A percentile compares a stretch with the other conserved stretches of the same genome.
phyloP scores from a whole-genome alignment of 129 eudicot species.

The sunflower (Helianthus annuus) region DNA sequence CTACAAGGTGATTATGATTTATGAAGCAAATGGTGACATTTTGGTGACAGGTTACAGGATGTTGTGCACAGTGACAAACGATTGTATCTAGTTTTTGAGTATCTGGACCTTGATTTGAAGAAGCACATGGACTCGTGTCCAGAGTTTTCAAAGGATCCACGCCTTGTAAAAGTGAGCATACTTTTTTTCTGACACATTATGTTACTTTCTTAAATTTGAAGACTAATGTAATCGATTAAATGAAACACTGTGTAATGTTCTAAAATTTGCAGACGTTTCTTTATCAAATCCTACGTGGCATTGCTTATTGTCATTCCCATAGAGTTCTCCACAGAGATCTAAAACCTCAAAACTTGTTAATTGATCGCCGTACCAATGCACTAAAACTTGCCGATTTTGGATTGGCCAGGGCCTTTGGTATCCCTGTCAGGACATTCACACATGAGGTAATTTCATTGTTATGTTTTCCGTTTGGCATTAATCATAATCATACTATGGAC shows the following conservation, averaged over 20 bases:
- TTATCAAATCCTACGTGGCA: conserved; percentile 91
- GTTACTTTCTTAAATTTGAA: background rate
- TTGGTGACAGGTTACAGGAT: conserved; percentile 78
- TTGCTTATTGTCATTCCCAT: conserved; percentile 95
- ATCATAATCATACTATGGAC: background rate
- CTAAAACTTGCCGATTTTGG: conserved; percentile 97
- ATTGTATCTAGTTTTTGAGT: conserved; percentile 89
- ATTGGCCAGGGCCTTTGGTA: conserved; percentile 95
- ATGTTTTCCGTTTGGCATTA: background rate
- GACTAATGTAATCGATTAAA: background rate
- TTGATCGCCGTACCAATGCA: conserved; percentile 88
- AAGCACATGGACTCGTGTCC: conserved; percentile 96
- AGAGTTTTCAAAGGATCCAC: conserved; percentile 85
- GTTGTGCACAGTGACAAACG: conserved; percentile 93
- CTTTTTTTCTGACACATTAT: conserved; percentile 18
- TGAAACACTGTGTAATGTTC: conserved; percentile 12
- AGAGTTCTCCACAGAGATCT: conserved; percentile 95
- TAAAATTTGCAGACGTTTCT: conserved; percentile 67
- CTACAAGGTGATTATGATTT: conserved; percentile 1
- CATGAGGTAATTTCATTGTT: conserved; percentile 60
- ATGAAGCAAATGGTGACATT: conserved; percentile 13
- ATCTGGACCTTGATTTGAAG: conserved; percentile 90
- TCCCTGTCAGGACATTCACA: conserved; percentile 92
- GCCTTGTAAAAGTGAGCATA: conserved; percentile 67
- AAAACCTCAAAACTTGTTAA: conserved; percentile 95